Evolutionary conservation across 169 alveolate species (phyloP).

Genomic region (Cryptosporidium andersoni): DNA sequence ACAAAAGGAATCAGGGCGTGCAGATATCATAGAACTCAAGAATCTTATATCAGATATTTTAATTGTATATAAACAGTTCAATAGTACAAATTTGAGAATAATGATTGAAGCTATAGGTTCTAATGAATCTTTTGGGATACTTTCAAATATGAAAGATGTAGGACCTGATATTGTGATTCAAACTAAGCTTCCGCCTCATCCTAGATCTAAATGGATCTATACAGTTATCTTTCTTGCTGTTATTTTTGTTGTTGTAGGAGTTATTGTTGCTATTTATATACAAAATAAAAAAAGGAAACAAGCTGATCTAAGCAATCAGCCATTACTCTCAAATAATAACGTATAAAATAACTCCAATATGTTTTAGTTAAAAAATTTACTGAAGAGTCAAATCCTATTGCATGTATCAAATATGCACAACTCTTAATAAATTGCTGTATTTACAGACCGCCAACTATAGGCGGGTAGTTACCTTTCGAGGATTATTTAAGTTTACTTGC

Average conservation of each 20-base stretch:
- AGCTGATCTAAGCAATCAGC: conserved; percentile 22
- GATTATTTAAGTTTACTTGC: too few species aligned
- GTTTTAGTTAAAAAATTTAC: too few species aligned
- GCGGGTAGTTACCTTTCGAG: too few species aligned
- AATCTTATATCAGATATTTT: conserved; percentile 38
- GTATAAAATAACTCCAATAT: background rate
- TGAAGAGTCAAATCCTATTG: too few species aligned
- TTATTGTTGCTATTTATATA: conserved; percentile 51
- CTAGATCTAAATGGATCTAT: conserved; percentile 63
- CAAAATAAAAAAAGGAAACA: conserved; percentile 39
- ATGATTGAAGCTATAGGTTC: conserved; percentile 24
- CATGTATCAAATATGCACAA: too few species aligned
- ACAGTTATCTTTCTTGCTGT: conserved; percentile 51
- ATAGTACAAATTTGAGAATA: conserved; percentile 36
- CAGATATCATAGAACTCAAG: conserved; percentile 21
- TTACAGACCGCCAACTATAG: too few species aligned
- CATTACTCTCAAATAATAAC: conserved; percentile 34
- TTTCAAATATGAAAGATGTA: conserved; percentile 52
- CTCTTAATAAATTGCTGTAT: too few species aligned
- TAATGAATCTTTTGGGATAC: conserved; percentile 26
- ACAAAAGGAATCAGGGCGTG: conserved; percentile 21
- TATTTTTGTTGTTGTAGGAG: conserved; percentile 56
- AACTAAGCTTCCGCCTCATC: conserved; percentile 30
- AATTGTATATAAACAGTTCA: conserved; percentile 38
- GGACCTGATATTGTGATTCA: conserved; percentile 36